Conservation (phyloP, 1,284 basidiomycete genomes). For the Peniophora sp. region DNA sequence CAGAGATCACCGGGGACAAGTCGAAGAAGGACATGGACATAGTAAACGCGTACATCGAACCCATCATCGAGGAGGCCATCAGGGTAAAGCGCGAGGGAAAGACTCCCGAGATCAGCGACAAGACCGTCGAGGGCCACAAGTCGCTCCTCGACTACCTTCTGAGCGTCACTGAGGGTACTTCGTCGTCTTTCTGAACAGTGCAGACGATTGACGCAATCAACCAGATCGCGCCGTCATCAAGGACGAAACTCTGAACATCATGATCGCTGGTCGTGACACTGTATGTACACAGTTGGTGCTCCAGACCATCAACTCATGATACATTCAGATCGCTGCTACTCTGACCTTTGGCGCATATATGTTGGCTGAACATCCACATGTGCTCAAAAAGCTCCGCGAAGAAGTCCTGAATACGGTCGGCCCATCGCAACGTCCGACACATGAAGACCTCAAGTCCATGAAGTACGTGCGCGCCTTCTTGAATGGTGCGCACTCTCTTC, state of each 20-base stretch:
- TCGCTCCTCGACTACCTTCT: constrained; percentile 33
- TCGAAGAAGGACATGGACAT: constrained; percentile 3
- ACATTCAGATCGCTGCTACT: constrained; percentile 37
- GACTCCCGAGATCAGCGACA: constrained; percentile 1
- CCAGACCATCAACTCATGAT: not conserved
- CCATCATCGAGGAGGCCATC: constrained; percentile 9
- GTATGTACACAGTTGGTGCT: constrained; percentile 13
- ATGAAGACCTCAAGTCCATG: constrained; percentile 48
- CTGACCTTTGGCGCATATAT: constrained; percentile 48
- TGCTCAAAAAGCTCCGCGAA: constrained; percentile 37
- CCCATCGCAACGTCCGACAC: constrained; percentile 33
- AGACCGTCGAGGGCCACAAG: constrained; percentile 22
- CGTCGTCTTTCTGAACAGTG: not conserved
- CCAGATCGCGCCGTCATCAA: constrained; percentile 26
- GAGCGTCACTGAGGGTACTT: constrained; percentile 29
- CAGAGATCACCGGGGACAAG: constrained; percentile 6
- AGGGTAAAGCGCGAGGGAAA: constrained; percentile 1
- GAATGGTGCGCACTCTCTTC: constrained; percentile 33
- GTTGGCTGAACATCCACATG: constrained; percentile 40
- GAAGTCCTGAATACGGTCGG: constrained; percentile 49
- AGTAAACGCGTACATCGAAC: constrained; percentile 8
- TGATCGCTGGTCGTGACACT: constrained; percentile 36
- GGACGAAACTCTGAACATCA: constrained; percentile 39
- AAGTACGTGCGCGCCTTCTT: constrained; percentile 52
- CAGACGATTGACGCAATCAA: not conserved